Conservation (phyloP, 2,329 filamentous ascomycete species). For the Beauveria sp. region DNA sequence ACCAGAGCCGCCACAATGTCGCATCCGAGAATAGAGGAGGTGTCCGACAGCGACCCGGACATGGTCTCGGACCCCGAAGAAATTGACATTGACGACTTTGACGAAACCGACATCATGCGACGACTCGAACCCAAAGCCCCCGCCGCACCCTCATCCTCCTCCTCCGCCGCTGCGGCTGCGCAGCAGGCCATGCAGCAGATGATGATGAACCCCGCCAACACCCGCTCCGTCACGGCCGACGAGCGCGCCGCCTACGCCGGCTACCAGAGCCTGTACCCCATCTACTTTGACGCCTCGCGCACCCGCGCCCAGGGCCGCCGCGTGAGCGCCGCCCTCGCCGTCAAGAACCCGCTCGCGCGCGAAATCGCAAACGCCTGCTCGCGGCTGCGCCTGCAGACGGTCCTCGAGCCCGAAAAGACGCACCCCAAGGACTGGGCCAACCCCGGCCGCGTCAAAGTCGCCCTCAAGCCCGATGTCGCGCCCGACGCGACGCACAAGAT, state of each 20-base stretch:
- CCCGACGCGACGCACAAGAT: slow-evolving; percentile 33
- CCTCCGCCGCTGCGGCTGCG: slow-evolving; percentile 18
- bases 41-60: slow-evolving; percentile 70
- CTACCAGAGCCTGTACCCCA: slow-evolving; percentile 86
- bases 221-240: slow-evolving; percentile 27
- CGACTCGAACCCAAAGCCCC: slow-evolving; percentile 29
- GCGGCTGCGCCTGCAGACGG: slow-evolving; percentile 59
- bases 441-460: slow-evolving; percentile 78
- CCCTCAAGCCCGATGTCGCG: slow-evolving; percentile 49
- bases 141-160: slow-evolving; percentile 17
- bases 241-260: slow-evolving; percentile 56
- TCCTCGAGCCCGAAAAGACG: slow-evolving; percentile 84
- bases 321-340: slow-evolving; percentile 64
- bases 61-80: slow-evolving; percentile 72
- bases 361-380: slow-evolving; percentile 85
- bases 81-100: slow-evolving; percentile 65
- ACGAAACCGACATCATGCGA: slow-evolving; percentile 49
- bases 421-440: slow-evolving; percentile 98
- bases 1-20: slow-evolving; percentile 52
- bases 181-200: slow-evolving; percentile 21
- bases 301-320: slow-evolving; percentile 74
- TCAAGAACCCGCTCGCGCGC: slow-evolving; percentile 77
- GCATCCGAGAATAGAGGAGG: slow-evolving; percentile 85
- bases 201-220: slow-evolving; percentile 16
- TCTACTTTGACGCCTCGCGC: slow-evolving; percentile 83